Conservation (phyloP, 1,139 yeast species). For the Candida tropicalis region DNA sequence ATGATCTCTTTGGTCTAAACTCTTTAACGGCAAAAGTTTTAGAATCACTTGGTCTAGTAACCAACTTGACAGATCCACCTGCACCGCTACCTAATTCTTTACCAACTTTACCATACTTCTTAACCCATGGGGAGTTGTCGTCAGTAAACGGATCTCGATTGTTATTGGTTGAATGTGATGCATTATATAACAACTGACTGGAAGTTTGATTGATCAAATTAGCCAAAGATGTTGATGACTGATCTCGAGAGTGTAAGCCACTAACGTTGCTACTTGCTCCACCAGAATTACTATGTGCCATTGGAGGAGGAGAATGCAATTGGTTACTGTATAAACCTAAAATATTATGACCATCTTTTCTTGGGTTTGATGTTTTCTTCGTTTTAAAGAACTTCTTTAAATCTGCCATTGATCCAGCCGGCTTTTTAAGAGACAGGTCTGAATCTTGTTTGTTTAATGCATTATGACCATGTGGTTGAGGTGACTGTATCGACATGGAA, state of each 20-base stretch:
- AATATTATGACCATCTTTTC: slow-evolving; percentile 13
- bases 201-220: slow-evolving; percentile 49
- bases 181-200: slow-evolving; percentile 43
- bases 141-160: slow-evolving; percentile 48
- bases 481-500: slow-evolving; percentile 10
- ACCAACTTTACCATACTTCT: slow-evolving; percentile 88
- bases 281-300: slow-evolving; percentile 6
- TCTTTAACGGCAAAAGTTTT: slow-evolving; percentile 96
- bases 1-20: slow-evolving; percentile 81
- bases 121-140: slow-evolving; percentile 67
- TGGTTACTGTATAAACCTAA: slow-evolving; percentile 27
- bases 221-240: slow-evolving; percentile 45
- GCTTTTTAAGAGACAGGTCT: slow-evolving; percentile 33
- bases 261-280: slow-evolving; percentile 12
- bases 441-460: slow-evolving; percentile 28
- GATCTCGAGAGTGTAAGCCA: slow-evolving; percentile 32
- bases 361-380: slow-evolving; percentile 29
- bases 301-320: slow-evolving; percentile 36
- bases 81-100: slow-evolving; percentile 95
- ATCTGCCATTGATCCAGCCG: slow-evolving; percentile 42
- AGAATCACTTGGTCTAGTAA: slow-evolving; percentile 78
- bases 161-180: slow-evolving; percentile 29
- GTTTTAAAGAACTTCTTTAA: slow-evolving; percentile 44
- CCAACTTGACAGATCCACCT: slow-evolving; percentile 92
- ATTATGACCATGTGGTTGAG: slow-evolving; percentile 20